Evolutionary conservation across 2,329 filamentous ascomycete species (phyloP), one percentile per base, ranked within the genome.

Genomic region (Teratosphaeria epicoccoides): DNA sequence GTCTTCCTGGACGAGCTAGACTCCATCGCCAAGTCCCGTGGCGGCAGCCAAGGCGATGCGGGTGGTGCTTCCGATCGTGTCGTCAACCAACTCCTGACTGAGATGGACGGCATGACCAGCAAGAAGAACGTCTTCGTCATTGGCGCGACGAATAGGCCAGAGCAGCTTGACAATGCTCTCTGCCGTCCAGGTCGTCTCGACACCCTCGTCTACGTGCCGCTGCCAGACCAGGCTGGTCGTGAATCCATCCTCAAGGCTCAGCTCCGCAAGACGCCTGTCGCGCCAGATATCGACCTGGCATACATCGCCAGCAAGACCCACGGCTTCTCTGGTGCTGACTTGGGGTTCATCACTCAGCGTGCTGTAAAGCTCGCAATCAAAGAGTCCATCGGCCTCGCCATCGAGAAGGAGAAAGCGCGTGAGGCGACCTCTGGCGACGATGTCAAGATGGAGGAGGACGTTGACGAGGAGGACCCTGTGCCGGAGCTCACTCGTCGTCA

Each of bases 41-140:
- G 93, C 73, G 93, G 93, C 63, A 96, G 90, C 54, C 80, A 88
- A 55, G 93, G 93, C 59, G 93, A 98, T 76, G 93, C 93, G 65
- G 93, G 93, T 59, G 93, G 93, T 81, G 93, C 93, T 59, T 97
- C 91, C 46, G 94, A 98, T 75, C 93, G 94, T 84, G 93, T 98
- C 63, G 93, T 98, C 72, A 98, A 98, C 79, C 94, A 98, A 79
- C 89, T 98, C 69, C 77, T 98, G 68, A 98, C 93, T 61, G 88
- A 97, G 82, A 96, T 97, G 91, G 91, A 97, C 63, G 91, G 91
- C 65, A 97, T 97, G 91, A 97, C 91, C 45, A 96, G 91, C 37
- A 98, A 98, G 87, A 98, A 98, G 87, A 98, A 98, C 71, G 93
- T 98, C 59, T 98, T 98, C 74, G 93, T 98, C 60, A 98, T 98